A percentile compares a stretch with the other conserved stretches of the same genome.
Conservation (phyloP, 805 yeast genomes). For the Scheffersomyces spartinae region DNA sequence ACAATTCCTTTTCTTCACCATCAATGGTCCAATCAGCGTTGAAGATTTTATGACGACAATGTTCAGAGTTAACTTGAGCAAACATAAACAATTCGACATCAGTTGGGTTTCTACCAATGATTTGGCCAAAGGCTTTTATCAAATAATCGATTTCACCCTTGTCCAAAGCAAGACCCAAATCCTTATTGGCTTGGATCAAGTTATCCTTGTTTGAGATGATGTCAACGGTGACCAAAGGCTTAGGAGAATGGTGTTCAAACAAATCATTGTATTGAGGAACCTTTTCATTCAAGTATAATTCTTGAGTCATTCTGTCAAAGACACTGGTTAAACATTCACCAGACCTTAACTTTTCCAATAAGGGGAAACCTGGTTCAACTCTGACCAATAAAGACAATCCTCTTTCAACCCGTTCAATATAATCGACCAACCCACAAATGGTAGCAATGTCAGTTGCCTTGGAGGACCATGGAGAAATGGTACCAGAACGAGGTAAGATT, state of each 20-base stretch:
- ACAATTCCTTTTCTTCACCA: conserved; percentile 56
- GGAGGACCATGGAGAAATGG: conserved; percentile 98
- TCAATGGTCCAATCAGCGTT: conserved; percentile 98
- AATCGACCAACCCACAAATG: conserved; percentile 70
- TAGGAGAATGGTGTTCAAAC: conserved; percentile 70
- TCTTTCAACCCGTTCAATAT: conserved; percentile 79
- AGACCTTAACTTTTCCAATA: conserved; percentile 38
- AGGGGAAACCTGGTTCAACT: conserved; percentile 61
- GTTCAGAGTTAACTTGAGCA: conserved; percentile 99
- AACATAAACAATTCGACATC: conserved; percentile 98
- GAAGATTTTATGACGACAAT: conserved; percentile 97
- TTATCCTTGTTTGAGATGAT: conserved; percentile 45
- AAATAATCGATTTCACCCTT: conserved; percentile 86
- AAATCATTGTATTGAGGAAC: conserved; percentile 62
- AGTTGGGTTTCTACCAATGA: conserved; percentile 80
- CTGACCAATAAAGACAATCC: conserved; percentile 70
- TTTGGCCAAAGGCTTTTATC: conserved; percentile 66
- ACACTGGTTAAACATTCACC: conserved; percentile 55
- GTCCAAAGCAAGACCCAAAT: conserved; percentile 89
- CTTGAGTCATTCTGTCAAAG: conserved; percentile 93
- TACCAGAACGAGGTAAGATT: conserved; percentile 85
- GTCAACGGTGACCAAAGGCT: conserved; percentile 70
- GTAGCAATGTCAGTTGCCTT: conserved; percentile 92
- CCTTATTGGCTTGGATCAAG: conserved; percentile 64
- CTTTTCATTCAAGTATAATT: conserved; percentile 38